phyloP scores from a whole-genome alignment of 768 basidiomycete species.

The Hydnomerulius pinastri region DNA sequence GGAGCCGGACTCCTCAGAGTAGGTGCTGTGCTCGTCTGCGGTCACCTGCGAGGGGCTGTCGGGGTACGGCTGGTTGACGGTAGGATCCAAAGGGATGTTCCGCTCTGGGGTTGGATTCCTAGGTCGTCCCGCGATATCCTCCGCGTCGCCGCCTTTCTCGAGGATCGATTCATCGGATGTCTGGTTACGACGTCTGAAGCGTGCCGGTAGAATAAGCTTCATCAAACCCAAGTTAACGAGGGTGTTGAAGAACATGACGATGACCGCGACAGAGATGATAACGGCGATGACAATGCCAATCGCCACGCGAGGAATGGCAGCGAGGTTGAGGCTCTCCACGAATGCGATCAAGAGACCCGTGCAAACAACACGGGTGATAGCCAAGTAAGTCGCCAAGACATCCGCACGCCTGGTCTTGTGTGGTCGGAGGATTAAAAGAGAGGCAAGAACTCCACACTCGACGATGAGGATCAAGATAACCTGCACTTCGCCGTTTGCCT shows the following conservation, averaged over 20 bases:
- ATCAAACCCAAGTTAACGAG: slow-evolving; percentile 49
- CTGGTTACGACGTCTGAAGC: slow-evolving; percentile 15
- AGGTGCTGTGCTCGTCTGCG: slow-evolving; percentile 25
- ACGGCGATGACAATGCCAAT: slow-evolving; percentile 77
- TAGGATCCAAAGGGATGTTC: slow-evolving; percentile 41
- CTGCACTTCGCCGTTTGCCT: slow-evolving; percentile 64
- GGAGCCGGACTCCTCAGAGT: slow-evolving; percentile 36
- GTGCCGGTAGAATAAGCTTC: slow-evolving; percentile 25
- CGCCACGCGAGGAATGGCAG: slow-evolving; percentile 77
- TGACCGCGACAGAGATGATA: slow-evolving; percentile 67
- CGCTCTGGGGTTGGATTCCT: slow-evolving; percentile 56
- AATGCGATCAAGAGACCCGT: slow-evolving; percentile 79
- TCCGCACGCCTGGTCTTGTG: slow-evolving; percentile 70
- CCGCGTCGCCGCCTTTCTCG: slow-evolving; percentile 31
- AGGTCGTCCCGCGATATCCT: slow-evolving; percentile 36
- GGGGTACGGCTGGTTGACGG: slow-evolving; percentile 46
- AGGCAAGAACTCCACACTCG: slow-evolving; percentile 61
- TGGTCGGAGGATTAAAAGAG: slow-evolving; percentile 58
- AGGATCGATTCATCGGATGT: slow-evolving; percentile 20
- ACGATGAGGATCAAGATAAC: slow-evolving; percentile 65
- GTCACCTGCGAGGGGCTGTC: slow-evolving; percentile 32
- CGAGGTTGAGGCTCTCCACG: slow-evolving; percentile 59
- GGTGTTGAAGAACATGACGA: slow-evolving; percentile 71
- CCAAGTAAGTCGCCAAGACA: slow-evolving; percentile 65
- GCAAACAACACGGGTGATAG: slow-evolving; percentile 66